A percentile compares a stretch with the other conserved stretches of the same genome.
phyloP scores from a whole-genome alignment of 805 yeast genomes.

The Teunomyces funiuensis region DNA sequence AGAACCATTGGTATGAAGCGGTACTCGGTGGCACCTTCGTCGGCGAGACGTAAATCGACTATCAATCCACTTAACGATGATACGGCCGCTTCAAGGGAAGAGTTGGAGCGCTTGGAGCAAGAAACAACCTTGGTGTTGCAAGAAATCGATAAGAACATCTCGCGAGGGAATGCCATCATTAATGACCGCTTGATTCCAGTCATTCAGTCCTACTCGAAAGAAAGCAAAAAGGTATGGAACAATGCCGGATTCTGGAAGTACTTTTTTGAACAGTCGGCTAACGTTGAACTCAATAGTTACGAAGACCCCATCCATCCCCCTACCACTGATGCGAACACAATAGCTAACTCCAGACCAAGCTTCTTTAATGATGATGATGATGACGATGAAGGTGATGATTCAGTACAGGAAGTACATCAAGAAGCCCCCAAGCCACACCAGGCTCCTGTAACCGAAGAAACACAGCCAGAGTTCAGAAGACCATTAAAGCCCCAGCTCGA shows the following conservation, averaged over 20 bases:
- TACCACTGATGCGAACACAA: constrained; percentile 21
- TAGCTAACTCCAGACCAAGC: constrained; percentile 17
- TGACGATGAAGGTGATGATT: constrained; percentile 18
- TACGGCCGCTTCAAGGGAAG: constrained; percentile 21
- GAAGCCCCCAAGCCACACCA: constrained; percentile 4
- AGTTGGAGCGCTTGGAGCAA: constrained; percentile 68
- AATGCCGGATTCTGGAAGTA: constrained; percentile 74
- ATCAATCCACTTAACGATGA: constrained; percentile 13
- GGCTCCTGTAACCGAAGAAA: constrained; percentile 4
- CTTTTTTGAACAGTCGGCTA: constrained; percentile 74
- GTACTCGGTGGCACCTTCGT: constrained; percentile 35
- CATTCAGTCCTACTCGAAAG: constrained; percentile 56
- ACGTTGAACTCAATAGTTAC: constrained; percentile 56
- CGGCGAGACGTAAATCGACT: constrained; percentile 32
- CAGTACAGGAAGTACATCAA: constrained; percentile 13
- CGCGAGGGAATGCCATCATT: constrained; percentile 64
- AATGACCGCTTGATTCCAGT: constrained; percentile 68
- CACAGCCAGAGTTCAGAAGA: constrained; percentile 14
- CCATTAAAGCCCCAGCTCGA: constrained; percentile 21
- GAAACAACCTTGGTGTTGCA: constrained; percentile 76
- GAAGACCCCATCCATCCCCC: constrained; percentile 38
- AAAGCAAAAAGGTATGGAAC: constrained; percentile 61
- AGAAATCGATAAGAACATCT: constrained; percentile 73
- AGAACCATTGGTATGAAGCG: constrained; percentile 28
- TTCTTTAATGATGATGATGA: constrained; percentile 13